Evolutionary conservation across 2,329 filamentous ascomycete genomes (phyloP).

Genomic region (Fusarium equiseti): DNA sequence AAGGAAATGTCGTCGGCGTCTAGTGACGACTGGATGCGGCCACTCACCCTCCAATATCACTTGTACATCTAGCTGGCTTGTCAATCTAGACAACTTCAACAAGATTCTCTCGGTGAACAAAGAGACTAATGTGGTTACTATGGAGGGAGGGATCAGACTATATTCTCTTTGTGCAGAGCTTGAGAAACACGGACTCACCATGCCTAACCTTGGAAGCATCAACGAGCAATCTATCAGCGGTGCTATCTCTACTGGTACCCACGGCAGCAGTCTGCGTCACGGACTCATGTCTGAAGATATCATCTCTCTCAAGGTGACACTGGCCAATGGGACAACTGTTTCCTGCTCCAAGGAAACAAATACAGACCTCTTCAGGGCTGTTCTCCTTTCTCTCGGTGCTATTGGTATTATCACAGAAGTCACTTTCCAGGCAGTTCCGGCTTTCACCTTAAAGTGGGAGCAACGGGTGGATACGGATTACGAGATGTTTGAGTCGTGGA

Average conservation of each 20-base stretch:
- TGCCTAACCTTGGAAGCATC: constrained; percentile 95
- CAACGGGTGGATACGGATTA: constrained; percentile 81
- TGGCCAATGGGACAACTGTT: constrained; percentile 81
- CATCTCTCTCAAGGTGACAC: constrained; percentile 79
- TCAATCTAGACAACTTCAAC: constrained; percentile 90
- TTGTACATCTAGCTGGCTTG: constrained; percentile 92
- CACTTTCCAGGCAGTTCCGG: constrained; percentile 82
- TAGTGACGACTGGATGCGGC: constrained; percentile 89
- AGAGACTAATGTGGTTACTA: constrained; percentile 74
- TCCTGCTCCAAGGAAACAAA: constrained; percentile 77
- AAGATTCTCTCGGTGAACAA: constrained; percentile 77
- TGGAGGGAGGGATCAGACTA: constrained; percentile 91
- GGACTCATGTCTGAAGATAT: constrained; percentile 87
- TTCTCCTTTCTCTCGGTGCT: constrained; percentile 87
- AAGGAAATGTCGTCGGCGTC: constrained; percentile 80
- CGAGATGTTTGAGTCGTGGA: constrained; percentile 78
- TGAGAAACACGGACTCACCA: constrained; percentile 80
- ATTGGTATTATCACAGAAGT: constrained; percentile 92
- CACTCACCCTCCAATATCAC: constrained; percentile 95
- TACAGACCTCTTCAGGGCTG: constrained; percentile 86
- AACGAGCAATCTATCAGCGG: constrained; percentile 94
- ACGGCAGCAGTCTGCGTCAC: constrained; percentile 87
- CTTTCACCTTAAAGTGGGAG: constrained; percentile 87
- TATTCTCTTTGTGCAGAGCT: constrained; percentile 79
- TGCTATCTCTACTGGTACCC: constrained; percentile 91